phyloP scores from a whole-genome alignment of 306 rosid species.

The Cucumis cinereus region DNA sequence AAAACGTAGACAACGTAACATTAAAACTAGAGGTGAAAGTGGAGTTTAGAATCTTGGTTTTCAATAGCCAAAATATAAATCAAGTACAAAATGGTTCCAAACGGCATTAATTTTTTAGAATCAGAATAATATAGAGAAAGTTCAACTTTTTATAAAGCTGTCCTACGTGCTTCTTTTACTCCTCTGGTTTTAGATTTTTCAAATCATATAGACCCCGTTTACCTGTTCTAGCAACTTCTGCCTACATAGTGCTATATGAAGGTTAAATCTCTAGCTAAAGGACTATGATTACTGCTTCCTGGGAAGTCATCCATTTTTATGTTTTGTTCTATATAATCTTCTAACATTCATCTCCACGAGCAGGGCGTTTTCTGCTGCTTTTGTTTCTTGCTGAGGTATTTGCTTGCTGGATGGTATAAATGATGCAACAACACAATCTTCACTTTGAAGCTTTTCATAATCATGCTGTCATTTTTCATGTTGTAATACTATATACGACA shows the following conservation, averaged over 20 bases:
- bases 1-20: too few relatives aligned
- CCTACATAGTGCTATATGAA: neutral
- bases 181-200: neutral
- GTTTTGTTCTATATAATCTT: neutral
- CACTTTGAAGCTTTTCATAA: neutral
- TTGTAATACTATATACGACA: neutral
- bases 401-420: conserved; percentile 96
- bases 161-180: neutral
- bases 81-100: too few relatives aligned
- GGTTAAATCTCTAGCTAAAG: neutral
- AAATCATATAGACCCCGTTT: neutral
- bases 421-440: conserved; percentile 17
- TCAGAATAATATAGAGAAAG: neutral
- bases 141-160: neutral
- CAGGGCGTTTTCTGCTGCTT: conserved; percentile 76
- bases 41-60: too few relatives aligned
- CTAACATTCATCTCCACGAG: neutral
- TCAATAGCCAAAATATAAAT: too few relatives aligned
- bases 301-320: neutral
- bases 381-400: conserved; percentile 71
- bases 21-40: too few relatives aligned
- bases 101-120: neutral
- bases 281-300: neutral
- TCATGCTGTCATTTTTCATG: neutral
- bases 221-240: neutral